phyloP scores from a whole-genome alignment of 495 filamentous ascomycete species.

The Penicillium simplicissimum region DNA sequence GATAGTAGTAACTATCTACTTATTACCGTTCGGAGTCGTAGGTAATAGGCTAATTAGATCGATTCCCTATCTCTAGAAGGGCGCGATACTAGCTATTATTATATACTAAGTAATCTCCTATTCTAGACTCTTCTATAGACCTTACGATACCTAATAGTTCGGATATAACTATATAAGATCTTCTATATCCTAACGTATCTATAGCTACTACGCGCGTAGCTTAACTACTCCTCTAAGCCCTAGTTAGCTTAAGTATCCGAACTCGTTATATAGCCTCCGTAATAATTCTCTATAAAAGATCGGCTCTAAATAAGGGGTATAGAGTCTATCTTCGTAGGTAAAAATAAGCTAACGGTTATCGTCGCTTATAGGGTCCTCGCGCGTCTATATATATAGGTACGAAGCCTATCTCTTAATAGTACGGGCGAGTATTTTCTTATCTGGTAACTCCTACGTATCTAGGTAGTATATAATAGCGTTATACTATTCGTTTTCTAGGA shows the following conservation, averaged over 20 bases:
- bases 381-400: too few species aligned
- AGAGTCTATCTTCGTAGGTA: too few species aligned
- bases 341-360: too few species aligned
- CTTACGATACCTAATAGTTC: constrained; percentile 7
- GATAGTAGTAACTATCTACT: constrained; percentile 4
- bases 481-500: too few species aligned
- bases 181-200: constrained; percentile 3
- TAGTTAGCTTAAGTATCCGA: neutral
- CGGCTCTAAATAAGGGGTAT: too few species aligned
- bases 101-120: neutral
- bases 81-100: neutral
- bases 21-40: neutral
- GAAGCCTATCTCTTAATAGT: too few species aligned
- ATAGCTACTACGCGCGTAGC: neutral
- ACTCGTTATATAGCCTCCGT: neutral
- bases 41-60: neutral
- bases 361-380: too few species aligned
- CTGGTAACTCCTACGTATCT: too few species aligned
- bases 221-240: neutral
- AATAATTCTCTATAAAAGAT: neutral
- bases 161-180: neutral
- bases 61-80: constrained; percentile 1
- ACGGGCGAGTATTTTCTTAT: too few species aligned
- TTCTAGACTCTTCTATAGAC: neutral
- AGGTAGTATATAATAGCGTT: too few species aligned